Evolutionary conservation across 1,284 basidiomycete genomes (phyloP).

Genomic region (Sanghuangporus baumii): DNA sequence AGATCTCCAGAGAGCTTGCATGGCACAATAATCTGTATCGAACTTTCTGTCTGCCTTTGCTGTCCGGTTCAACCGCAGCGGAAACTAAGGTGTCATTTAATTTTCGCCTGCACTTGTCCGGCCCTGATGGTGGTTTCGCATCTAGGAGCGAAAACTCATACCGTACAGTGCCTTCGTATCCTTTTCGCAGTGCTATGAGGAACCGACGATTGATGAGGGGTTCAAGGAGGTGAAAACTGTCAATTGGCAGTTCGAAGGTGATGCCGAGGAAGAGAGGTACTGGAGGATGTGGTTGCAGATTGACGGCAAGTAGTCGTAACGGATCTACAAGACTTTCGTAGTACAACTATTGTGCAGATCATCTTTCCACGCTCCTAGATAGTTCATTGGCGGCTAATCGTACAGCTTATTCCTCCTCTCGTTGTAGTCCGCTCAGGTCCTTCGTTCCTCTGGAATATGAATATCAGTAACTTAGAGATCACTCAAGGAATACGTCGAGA

Average conservation of each 20-base stretch:
- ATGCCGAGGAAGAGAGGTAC: slow-evolving; percentile 55
- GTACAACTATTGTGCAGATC: not conserved
- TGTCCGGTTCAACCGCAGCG: slow-evolving; percentile 4
- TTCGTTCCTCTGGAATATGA: slow-evolving; percentile 41
- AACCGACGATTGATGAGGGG: slow-evolving; percentile 63
- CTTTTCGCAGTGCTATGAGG: slow-evolving; percentile 61
- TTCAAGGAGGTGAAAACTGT: slow-evolving; percentile 71
- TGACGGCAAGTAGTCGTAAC: slow-evolving; percentile 13
- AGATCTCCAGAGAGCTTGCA: slow-evolving; percentile 67
- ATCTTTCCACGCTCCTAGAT: not conserved
- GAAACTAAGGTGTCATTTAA: slow-evolving; percentile 3
- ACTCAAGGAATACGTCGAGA: not conserved
- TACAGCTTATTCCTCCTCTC: slow-evolving; percentile 29
- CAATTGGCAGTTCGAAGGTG: slow-evolving; percentile 76
- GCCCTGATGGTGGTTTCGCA: not conserved
- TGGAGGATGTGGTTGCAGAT: slow-evolving; percentile 70
- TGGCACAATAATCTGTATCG: slow-evolving; percentile 91
- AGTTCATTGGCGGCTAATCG: not conserved
- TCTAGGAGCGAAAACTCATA: slow-evolving; percentile 44
- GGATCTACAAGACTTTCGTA: not conserved
- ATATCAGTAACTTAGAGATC: slow-evolving; percentile 7
- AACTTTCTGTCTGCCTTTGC: slow-evolving; percentile 36
- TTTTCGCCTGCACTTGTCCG: not conserved
- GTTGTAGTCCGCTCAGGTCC: slow-evolving; percentile 48
- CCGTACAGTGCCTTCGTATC: slow-evolving; percentile 60